phyloP scores from a whole-genome alignment of 371 early-diverging fungal genomes.

The Mucor velutinosus region DNA sequence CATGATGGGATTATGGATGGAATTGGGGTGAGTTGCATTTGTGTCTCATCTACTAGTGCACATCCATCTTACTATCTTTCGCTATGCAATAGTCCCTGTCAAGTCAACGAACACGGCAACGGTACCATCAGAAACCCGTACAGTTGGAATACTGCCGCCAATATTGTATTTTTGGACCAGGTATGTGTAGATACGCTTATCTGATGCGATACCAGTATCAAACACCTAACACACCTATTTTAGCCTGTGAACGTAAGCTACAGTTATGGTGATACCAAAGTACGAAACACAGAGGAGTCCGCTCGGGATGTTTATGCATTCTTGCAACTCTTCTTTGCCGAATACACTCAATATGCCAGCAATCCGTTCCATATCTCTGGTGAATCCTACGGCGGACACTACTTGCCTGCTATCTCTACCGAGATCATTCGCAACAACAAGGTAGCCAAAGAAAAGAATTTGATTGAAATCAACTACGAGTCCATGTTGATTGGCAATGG shows the following conservation, averaged over 20 bases:
- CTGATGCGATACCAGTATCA: not conserved
- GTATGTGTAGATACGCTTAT: constrained; percentile 4
- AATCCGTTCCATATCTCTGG: constrained; percentile 57
- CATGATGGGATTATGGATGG: constrained; percentile 81
- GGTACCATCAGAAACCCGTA: constrained; percentile 59
- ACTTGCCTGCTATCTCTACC: constrained; percentile 76
- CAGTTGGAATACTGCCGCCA: constrained; percentile 84
- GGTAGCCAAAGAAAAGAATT: constrained; percentile 1
- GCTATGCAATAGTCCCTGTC: constrained; percentile 56
- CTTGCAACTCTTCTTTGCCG: constrained; percentile 70
- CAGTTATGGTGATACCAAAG: constrained; percentile 68
- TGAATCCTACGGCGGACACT: constrained; percentile 76
- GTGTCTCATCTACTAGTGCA: not conserved
- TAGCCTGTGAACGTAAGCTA: constrained; percentile 79
- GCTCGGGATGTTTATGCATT: constrained; percentile 66
- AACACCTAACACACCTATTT: no score
- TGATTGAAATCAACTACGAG: constrained; percentile 50
- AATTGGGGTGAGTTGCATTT: constrained; percentile 52
- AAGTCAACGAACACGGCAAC: constrained; percentile 59
- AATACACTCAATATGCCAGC: constrained; percentile 49
- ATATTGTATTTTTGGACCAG: constrained; percentile 85
- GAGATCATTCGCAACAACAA: constrained; percentile 53
- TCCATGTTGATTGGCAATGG: constrained; percentile 90
- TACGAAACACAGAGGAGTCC: constrained; percentile 51
- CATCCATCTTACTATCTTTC: no score